Conservation (phyloP, 2,329 filamentous ascomycete genomes). For the Mycosphaerella arachidis region DNA sequence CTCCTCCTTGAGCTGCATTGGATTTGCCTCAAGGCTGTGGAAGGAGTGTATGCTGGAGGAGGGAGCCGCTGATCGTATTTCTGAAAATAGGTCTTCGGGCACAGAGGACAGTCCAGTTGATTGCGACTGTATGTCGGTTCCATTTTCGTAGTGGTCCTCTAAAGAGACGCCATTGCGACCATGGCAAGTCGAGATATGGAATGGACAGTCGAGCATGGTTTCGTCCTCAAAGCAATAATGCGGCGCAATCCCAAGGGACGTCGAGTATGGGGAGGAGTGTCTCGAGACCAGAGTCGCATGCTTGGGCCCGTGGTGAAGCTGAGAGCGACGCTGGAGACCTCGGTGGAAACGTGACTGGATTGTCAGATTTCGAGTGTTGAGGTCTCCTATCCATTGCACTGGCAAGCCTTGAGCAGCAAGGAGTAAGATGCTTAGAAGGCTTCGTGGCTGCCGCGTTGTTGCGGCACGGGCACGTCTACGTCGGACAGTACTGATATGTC, state of each 20-base stretch:
- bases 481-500: not conserved
- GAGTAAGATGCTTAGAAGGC: not conserved
- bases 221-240: conserved; percentile 2
- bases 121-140: not conserved
- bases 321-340: not conserved
- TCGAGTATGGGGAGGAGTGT: not conserved
- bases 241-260: not conserved
- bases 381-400: not conserved
- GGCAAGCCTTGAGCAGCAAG: not conserved
- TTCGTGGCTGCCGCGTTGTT: not conserved
- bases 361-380: not conserved
- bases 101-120: not conserved
- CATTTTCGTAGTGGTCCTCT: not conserved
- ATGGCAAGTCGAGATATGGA: conserved; percentile 1
- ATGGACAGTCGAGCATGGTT: conserved; percentile 4
- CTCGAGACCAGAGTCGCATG: not conserved
- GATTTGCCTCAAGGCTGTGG: conserved; percentile 3
- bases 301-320: not conserved
- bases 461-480: not conserved
- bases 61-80: not conserved
- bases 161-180: not conserved
- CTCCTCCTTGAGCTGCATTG: conserved; percentile 8
- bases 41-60: not conserved
- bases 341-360: not conserved
- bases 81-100: not conserved